Conservation (phyloP, 345 rosid genomes). For the Murraya koenigii region DNA sequence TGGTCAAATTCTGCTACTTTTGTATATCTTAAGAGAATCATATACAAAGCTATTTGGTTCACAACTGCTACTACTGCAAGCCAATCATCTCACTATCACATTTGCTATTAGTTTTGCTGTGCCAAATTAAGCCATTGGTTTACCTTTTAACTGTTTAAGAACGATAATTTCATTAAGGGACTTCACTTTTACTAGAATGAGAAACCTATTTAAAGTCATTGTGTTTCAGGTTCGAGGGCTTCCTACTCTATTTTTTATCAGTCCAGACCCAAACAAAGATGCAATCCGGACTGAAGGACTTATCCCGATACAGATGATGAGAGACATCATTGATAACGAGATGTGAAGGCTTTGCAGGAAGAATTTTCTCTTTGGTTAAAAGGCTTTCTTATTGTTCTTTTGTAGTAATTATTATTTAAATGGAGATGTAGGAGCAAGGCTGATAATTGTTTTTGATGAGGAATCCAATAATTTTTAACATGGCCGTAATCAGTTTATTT, state of each 20-base stretch:
- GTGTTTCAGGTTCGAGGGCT: constrained; percentile 77
- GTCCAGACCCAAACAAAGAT: constrained; percentile 83
- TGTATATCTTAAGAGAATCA: background rate
- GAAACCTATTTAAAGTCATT: background rate
- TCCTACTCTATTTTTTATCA: constrained; percentile 81
- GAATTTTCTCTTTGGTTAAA: background rate
- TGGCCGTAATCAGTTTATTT: no score
- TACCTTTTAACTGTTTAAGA: background rate
- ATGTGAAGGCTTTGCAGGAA: constrained; percentile 44
- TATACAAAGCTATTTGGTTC: background rate
- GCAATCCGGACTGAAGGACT: constrained; percentile 94
- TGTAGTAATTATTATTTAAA: background rate
- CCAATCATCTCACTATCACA: background rate
- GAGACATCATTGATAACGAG: constrained; percentile 74
- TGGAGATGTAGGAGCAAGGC: no score
- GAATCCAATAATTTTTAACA: no score
- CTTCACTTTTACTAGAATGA: background rate
- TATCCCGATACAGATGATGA: constrained; percentile 86
- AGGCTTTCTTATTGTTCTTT: background rate
- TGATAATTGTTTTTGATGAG: no score
- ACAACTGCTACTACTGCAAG: background rate
- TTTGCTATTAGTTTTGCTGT: background rate
- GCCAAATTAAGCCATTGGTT: background rate
- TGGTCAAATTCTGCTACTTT: background rate
- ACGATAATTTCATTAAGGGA: background rate